Evolutionary conservation across 108 stramenopile genomes (phyloP).

Genomic region (Stephanodiscus triporus): DNA sequence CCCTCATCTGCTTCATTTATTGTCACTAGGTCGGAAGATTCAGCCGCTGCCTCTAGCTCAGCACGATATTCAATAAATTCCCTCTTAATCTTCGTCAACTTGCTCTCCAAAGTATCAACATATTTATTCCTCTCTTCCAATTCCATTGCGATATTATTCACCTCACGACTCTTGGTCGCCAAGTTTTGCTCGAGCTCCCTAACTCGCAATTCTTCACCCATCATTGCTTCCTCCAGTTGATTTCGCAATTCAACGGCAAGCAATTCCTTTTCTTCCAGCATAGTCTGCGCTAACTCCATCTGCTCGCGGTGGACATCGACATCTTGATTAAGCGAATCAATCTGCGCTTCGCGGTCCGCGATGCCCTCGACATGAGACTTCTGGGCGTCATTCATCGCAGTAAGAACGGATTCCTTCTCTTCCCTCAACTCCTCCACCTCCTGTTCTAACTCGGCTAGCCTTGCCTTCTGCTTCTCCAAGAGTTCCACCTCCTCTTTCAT

Average conservation of each 20-base stretch:
- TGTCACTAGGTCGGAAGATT: background rate
- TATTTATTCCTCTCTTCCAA: slow-evolving; percentile 37
- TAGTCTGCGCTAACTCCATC: slow-evolving; percentile 47
- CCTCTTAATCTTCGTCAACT: slow-evolving; percentile 22
- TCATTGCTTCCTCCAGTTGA: slow-evolving; percentile 30
- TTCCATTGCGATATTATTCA: slow-evolving; percentile 28
- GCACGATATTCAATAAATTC: slow-evolving; percentile 26
- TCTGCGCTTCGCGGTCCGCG: slow-evolving; percentile 27
- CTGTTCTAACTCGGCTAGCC: slow-evolving; percentile 30
- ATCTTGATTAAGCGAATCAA: slow-evolving; percentile 42
- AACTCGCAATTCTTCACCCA: slow-evolving; percentile 18
- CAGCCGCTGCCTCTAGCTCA: background rate
- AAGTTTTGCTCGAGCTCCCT: slow-evolving; percentile 36
- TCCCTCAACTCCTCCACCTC: slow-evolving; percentile 21
- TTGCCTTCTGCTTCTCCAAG: slow-evolving; percentile 26
- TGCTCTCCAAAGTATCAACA: slow-evolving; percentile 28
- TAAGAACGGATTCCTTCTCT: slow-evolving; percentile 28
- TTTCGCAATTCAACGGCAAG: slow-evolving; percentile 21
- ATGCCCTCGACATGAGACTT: slow-evolving; percentile 16
- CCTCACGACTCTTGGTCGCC: slow-evolving; percentile 38
- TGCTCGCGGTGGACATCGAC: slow-evolving; percentile 47
- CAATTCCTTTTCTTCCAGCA: slow-evolving; percentile 48
- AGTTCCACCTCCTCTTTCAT: slow-evolving; percentile 7
- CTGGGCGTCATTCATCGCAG: slow-evolving; percentile 16
- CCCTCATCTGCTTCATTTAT: background rate